Base-by-base conservation (phyloP, 1,284 basidiomycete genomes). In the Lentinula novae-zelandiae region DNA sequence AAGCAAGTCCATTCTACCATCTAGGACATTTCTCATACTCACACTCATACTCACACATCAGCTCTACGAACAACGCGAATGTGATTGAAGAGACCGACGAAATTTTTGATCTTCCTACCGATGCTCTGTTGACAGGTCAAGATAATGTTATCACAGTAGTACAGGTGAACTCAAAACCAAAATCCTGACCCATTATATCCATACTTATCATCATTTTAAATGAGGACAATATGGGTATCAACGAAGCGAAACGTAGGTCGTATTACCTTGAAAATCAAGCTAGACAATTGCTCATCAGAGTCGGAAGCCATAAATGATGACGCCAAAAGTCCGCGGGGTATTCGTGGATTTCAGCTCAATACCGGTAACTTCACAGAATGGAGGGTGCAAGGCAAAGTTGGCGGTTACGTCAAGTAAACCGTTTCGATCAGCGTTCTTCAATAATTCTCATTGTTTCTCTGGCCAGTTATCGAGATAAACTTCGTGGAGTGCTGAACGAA, bases 311-410 rank as follows among this genome's bases (percentile, higher is more conserved):
- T 72, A 5, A 44, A 44, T 13, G 69, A 80, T 60, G 68, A 70
- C 31, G 74, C 76, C 58, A 92, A 90, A 71, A 84, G 87, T 7
- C 87, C 90, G 33, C 85, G 92, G 20, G 92, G 91, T 1, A 80
- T 93, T 53, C 82, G 88, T 15, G 90, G 89, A 27, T 92, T 88
- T 76, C 68, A 79, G 65, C 78, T 92, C 12, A 78, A 83, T 60
- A 71, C 50, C 33, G 57, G 71, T 5, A 87, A 86, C 13, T 89
- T 91, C 67, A 76, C 77, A 1, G 74, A 78, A 8, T 93, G 92
- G 92, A 90, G 82, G 64, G 89, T 93, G 0, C 90, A 92, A 72
- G 91, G 92, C 39, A 93, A 93, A 70, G 67, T 86, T 3, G 89
- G 89, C n/a, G 91, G 92, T 12, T 93, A 93, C 70, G 82, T 74